Evolutionary conservation across 352 stramenopile species (phyloP).

Genomic region (Globisporangium heterothallicum): DNA sequence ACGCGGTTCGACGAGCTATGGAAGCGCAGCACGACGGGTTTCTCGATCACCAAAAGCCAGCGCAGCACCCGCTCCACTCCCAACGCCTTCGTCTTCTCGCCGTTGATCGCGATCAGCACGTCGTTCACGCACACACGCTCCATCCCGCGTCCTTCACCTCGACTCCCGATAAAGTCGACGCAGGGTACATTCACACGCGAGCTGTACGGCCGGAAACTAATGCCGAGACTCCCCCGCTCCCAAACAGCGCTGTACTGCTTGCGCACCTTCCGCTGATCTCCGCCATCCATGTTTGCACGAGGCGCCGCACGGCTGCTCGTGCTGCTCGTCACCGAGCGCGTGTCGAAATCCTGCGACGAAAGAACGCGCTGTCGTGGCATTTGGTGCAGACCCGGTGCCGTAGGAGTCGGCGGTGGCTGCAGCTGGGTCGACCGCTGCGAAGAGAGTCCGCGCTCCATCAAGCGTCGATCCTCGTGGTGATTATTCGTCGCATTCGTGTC

Average conservation of each 20-base stretch:
- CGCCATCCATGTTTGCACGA: slow-evolving; percentile 2
- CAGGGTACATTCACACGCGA: slow-evolving; percentile 63
- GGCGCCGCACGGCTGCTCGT: slow-evolving; percentile 24
- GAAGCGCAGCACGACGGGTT: slow-evolving; percentile 71
- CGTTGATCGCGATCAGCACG: slow-evolving; percentile 77
- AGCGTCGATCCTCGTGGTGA: no score
- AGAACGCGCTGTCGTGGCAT: slow-evolving; percentile 10
- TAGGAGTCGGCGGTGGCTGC: slow-evolving; percentile 6
- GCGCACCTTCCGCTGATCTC: slow-evolving; percentile 33
- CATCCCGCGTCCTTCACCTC: slow-evolving; percentile 66
- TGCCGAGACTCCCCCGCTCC: slow-evolving; percentile 58
- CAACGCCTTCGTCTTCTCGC: slow-evolving; percentile 68
- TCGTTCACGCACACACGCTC: slow-evolving; percentile 74
- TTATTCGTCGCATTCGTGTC: slow-evolving; percentile 13
- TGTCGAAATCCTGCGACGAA: slow-evolving; percentile 11
- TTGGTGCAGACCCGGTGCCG: not conserved
- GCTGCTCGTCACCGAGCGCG: slow-evolving; percentile 15
- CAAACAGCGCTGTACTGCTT: slow-evolving; percentile 77
- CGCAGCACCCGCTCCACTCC: slow-evolving; percentile 72
- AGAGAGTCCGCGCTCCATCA: no score
- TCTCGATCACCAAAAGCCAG: slow-evolving; percentile 72
- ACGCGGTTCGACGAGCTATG: slow-evolving; percentile 73
- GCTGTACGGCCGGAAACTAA: slow-evolving; percentile 71
- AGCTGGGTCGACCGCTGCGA: slow-evolving; percentile 15
- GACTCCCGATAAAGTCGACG: slow-evolving; percentile 58